A percentile compares a stretch with the other conserved stretches of the same genome.
These are phyloP conservation scores for Phytophthora ohioensis DNA, from an alignment of 352 stramenopile genomes.

Conservation along the genomic window DNA sequence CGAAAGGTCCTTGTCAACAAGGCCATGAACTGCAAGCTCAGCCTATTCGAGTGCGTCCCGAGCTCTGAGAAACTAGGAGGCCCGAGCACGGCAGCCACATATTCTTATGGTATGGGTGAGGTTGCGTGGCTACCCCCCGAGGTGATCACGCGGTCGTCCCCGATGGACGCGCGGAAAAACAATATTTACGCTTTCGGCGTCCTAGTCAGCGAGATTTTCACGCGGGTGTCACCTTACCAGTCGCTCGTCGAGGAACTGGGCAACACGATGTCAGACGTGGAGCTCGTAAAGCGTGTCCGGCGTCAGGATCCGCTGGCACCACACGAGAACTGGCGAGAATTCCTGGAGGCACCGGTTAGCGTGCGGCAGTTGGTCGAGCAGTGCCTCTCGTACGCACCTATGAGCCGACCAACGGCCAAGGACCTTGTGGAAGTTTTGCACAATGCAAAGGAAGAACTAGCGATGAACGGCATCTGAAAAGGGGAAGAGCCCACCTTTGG, in stretches of 20 bases:
- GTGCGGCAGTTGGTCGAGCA: slow-evolving; percentile 52
- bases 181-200: slow-evolving; percentile 80
- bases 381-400: slow-evolving; percentile 62
- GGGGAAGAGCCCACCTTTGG: slow-evolving; percentile 30
- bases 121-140: slow-evolving; percentile 65
- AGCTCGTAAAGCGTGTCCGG: slow-evolving; percentile 50
- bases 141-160: slow-evolving; percentile 53
- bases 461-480: slow-evolving; percentile 43
- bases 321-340: slow-evolving; percentile 58
- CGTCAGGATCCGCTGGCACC: slow-evolving; percentile 46
- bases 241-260: slow-evolving; percentile 51
- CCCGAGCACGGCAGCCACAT: slow-evolving; percentile 12
- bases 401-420: slow-evolving; percentile 59
- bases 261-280: slow-evolving; percentile 65
- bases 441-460: slow-evolving; percentile 46
- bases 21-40: slow-evolving; percentile 62
- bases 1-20: slow-evolving; percentile 68
- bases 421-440: slow-evolving; percentile 56
- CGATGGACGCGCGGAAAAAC: slow-evolving; percentile 55
- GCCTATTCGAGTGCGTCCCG: slow-evolving; percentile 64
- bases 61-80: slow-evolving; percentile 44
- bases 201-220: slow-evolving; percentile 67
- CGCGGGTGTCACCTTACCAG: slow-evolving; percentile 58
- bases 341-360: slow-evolving; percentile 46
- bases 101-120: slow-evolving; percentile 59